Base-by-base conservation (phyloP, 2,329 filamentous ascomycete species). In the Trichoderma citrinoviride region DNA sequence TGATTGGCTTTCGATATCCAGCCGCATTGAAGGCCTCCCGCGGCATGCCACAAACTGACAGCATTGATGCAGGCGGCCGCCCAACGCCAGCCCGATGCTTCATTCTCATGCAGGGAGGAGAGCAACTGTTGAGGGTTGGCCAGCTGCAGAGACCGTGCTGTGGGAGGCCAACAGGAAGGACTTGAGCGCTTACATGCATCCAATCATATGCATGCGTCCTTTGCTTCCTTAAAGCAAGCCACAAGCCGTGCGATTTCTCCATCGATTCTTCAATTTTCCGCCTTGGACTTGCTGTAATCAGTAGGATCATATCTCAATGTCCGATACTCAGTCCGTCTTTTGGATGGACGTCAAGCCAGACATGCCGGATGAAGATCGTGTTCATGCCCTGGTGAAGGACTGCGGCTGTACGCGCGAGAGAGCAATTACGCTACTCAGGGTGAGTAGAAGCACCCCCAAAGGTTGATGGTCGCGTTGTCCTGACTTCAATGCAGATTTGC, bases 11-110 rank as follows among this genome's bases (percentile, higher is more conserved):
- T 19, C 0, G 58, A 27, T 43, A 40, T 21, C 17, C 15, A 46
- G 58, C 47, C 25, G 47, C 58, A 7, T 53, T 43, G 58, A 53
- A 53, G 58, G 58, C 58, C 49, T 54, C 58, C 47, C 47, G n/a
- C 40, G 54, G 58, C 14, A 3, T 47, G 55, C 5, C 3, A n/a
- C 23, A 14, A 14, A 12, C 33, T 14, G 12, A 37, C 33, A 37
- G 12, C 33, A 37, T 37, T 37, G 2, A 37, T 12, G 14, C 33
- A 37, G 33, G 33, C 12, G 12, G 33, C 5, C 33, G 12, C 12
- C 33, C 12, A 37, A 37, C 29, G 7, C 10, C 33, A 14, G 10
- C 33, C 33, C 12, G 3, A 37, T 37, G 33, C 33, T 37, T 14
- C 12, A 37, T 14, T 37, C 12, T 37, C 33, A 37, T 37, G 33